Evolutionary conservation across 768 basidiomycete species (phyloP).

Genomic region (Boletus insuetus): DNA sequence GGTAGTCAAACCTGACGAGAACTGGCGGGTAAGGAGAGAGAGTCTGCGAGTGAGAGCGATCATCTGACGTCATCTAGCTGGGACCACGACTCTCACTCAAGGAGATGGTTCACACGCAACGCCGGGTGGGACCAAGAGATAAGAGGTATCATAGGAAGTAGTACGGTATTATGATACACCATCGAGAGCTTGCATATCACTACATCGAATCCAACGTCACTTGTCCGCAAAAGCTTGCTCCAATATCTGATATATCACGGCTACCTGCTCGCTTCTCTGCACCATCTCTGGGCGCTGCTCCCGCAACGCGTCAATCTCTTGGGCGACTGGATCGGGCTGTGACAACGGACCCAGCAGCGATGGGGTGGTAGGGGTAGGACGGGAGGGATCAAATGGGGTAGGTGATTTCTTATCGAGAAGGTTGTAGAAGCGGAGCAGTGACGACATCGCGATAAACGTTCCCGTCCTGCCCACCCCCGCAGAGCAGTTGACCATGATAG

Average conservation of each 20-base stretch:
- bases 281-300: constrained; percentile 87
- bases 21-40: constrained; percentile 29
- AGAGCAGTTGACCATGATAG: constrained; percentile 79
- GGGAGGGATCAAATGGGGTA: constrained; percentile 22
- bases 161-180: no score
- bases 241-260: constrained; percentile 64
- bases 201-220: constrained; percentile 3
- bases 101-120: no score
- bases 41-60: constrained; percentile 15
- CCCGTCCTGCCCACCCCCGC: constrained; percentile 89
- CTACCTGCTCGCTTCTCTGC: constrained; percentile 62
- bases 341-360: constrained; percentile 63
- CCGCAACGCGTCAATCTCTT: constrained; percentile 73
- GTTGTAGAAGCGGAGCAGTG: constrained; percentile 63
- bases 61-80: neutral
- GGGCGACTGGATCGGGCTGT: constrained; percentile 50
- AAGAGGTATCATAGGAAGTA: no score
- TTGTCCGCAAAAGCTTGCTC: constrained; percentile 21
- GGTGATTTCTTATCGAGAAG: constrained; percentile 36
- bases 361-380: constrained; percentile 32
- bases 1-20: constrained; percentile 24
- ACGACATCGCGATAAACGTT: constrained; percentile 77
- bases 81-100: neutral
- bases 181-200: no score
- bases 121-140: no score